Percentiles rank a stretch among this genome's conserved stretches.
Conservation (phyloP, 805 yeast genomes). For the Starmerella sirachaensis region DNA sequence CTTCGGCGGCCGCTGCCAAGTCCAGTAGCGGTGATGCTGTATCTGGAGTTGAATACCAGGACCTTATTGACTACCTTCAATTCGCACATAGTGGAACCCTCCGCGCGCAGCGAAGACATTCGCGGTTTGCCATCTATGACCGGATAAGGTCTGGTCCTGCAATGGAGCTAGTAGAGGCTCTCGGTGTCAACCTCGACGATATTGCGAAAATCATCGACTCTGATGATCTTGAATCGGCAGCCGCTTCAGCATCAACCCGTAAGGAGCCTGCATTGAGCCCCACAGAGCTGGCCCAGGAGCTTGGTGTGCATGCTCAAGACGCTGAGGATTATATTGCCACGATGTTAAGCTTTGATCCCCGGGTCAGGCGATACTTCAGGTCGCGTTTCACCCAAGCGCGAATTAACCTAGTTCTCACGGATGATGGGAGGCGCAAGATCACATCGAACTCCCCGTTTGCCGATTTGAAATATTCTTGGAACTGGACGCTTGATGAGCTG, state of each 20-base stretch:
- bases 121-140: constrained; percentile 32
- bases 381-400: constrained; percentile 51
- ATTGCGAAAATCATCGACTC: too few relatives aligned
- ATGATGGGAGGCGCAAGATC: constrained; percentile 67
- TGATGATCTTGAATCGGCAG: constrained; percentile 42
- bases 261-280: constrained; percentile 59
- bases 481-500: constrained; percentile 67
- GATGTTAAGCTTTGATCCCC: constrained; percentile 40
- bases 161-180: constrained; percentile 27
- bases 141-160: constrained; percentile 45
- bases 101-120: constrained; percentile 29
- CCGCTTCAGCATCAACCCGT: constrained; percentile 65
- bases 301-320: constrained; percentile 33
- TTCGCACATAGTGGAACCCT: constrained; percentile 56
- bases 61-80: constrained; percentile 68
- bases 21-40: constrained; percentile 47
- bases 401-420: constrained; percentile 66
- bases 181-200: constrained; percentile 23
- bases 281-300: constrained; percentile 24
- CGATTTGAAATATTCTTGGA: constrained; percentile 82
- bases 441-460: constrained; percentile 71
- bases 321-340: constrained; percentile 9
- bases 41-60: constrained; percentile 71
- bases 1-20: neutral
- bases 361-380: constrained; percentile 53